Percentiles rank a stretch among this genome's conserved stretches.
phyloP scores from a whole-genome alignment of 768 basidiomycete genomes.

The Rhodosporidiobolus odoratus region DNA sequence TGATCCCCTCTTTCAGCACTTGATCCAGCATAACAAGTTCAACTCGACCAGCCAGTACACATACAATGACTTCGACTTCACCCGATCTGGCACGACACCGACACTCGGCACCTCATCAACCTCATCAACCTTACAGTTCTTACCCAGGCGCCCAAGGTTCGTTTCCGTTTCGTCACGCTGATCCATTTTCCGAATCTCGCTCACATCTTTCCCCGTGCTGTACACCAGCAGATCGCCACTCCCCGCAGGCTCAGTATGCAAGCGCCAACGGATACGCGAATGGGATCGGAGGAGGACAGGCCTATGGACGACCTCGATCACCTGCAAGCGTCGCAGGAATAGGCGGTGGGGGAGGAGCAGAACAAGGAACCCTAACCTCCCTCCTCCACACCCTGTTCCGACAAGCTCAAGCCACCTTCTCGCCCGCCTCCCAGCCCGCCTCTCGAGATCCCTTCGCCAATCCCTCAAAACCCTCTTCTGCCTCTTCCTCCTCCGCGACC shows the following conservation, averaged over 20 bases:
- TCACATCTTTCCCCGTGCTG: background rate
- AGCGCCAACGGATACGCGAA: background rate
- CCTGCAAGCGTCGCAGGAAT: too few relatives aligned
- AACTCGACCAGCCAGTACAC: background rate
- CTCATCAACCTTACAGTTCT: too few relatives aligned
- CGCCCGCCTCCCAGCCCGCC: background rate
- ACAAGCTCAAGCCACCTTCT: background rate
- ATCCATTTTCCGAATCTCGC: too few relatives aligned
- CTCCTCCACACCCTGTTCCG: background rate
- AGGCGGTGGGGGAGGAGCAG: background rate
- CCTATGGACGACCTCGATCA: background rate
- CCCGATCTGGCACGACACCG: background rate
- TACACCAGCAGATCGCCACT: background rate
- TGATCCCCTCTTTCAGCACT: too few relatives aligned
- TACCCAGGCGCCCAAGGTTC: too few relatives aligned
- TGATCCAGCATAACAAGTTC: too few relatives aligned
- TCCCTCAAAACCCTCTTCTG: background rate
- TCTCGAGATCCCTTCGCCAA: background rate
- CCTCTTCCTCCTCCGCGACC: slow-evolving; percentile 3
- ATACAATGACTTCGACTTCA: background rate
- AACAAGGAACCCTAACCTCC: slow-evolving; percentile 9
- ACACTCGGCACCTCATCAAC: background rate
- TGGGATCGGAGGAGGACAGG: too few relatives aligned
- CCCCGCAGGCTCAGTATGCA: background rate
- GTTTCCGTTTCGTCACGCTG: too few relatives aligned